These are phyloP conservation scores for Xylariaceae sp. DNA, from an alignment of 2,329 filamentous ascomycete genomes.

Conservation along the genomic window DNA sequence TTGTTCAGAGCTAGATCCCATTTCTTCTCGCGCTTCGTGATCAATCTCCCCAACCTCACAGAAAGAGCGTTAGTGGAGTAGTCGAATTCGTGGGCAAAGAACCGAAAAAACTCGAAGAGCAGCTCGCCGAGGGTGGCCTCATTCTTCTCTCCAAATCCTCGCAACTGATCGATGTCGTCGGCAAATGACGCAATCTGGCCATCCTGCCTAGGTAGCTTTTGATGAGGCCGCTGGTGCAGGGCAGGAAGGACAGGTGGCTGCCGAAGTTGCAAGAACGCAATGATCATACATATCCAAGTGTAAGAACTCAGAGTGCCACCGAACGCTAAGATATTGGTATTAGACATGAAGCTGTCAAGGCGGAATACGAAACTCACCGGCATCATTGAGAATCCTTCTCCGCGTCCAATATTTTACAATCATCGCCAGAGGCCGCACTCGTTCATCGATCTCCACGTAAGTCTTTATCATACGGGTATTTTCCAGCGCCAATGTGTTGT, in stretches of 20 bases:
- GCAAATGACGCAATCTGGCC: constrained; percentile 74
- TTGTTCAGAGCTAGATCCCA: constrained; percentile 81
- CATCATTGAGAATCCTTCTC: constrained; percentile 87
- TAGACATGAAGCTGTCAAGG: constrained; percentile 1
- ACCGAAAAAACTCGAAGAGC: constrained; percentile 93
- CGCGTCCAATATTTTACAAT: constrained; percentile 98
- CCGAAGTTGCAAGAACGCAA: constrained; percentile 89
- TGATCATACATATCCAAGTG: constrained; percentile 98
- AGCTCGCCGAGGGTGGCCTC: constrained; percentile 77
- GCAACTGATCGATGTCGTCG: constrained; percentile 73
- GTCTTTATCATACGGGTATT: constrained; percentile 98
- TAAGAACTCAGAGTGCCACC: constrained; percentile 96
- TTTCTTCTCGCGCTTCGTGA: constrained; percentile 79
- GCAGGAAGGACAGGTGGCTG: constrained; percentile 79
- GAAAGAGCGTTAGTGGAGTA: constrained; percentile 83
- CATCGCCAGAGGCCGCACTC: constrained; percentile 90
- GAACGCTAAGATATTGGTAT: constrained; percentile 55
- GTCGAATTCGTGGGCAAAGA: constrained; percentile 90
- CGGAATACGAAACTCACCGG: constrained; percentile 58
- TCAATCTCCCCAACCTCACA: constrained; percentile 71
- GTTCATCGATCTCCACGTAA: constrained; percentile 88
- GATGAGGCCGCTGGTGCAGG: constrained; percentile 68
- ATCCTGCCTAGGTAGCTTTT: constrained; percentile 57
- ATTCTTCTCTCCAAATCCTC: constrained; percentile 72
- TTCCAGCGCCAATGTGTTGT: constrained; percentile 89